Conservation (phyloP, 345 rosid species). For the Psidium guajava region DNA sequence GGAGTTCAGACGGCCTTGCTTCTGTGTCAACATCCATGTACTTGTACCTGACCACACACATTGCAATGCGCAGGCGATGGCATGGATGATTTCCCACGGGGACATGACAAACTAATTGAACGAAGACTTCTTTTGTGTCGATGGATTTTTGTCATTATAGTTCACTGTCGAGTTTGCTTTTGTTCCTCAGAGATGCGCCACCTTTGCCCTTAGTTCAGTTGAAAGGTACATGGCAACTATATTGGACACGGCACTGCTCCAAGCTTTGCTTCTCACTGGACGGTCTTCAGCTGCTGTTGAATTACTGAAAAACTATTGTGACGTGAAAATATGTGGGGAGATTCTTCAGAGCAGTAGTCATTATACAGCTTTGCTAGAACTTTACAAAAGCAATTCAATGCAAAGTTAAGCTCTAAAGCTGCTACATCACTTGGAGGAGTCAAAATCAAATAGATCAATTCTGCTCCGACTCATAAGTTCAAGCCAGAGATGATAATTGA, state of each 20-base stretch:
- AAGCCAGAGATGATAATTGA: slow-evolving; percentile 68
- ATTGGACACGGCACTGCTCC: slow-evolving; percentile 83
- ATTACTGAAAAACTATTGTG: slow-evolving; percentile 70
- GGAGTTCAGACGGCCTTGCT: not conserved
- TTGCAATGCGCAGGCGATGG: not conserved
- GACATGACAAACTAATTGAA: not conserved
- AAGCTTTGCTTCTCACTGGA: slow-evolving; percentile 86
- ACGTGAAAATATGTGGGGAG: slow-evolving; percentile 74
- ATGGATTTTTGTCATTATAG: not conserved
- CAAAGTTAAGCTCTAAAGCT: slow-evolving; percentile 89
- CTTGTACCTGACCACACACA: not conserved
- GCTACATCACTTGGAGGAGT: slow-evolving; percentile 60
- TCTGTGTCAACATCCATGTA: not conserved
- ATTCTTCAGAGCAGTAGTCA: slow-evolving; percentile 57
- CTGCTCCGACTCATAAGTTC: slow-evolving; percentile 41
- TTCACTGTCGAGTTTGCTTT: not conserved
- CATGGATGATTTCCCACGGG: not conserved
- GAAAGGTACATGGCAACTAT: slow-evolving; percentile 93
- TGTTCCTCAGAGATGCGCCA: slow-evolving; percentile 48
- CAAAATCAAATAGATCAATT: slow-evolving; percentile 39
- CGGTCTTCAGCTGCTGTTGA: slow-evolving; percentile 74
- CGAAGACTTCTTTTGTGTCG: not conserved
- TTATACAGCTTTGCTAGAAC: slow-evolving; percentile 58
- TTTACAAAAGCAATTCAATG: slow-evolving; percentile 67
- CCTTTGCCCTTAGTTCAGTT: slow-evolving; percentile 46